Evolutionary conservation across 352 stramenopile genomes (phyloP), one percentile per base, ranked within the genome.

Genomic region (Proteromonas lacertae): DNA sequence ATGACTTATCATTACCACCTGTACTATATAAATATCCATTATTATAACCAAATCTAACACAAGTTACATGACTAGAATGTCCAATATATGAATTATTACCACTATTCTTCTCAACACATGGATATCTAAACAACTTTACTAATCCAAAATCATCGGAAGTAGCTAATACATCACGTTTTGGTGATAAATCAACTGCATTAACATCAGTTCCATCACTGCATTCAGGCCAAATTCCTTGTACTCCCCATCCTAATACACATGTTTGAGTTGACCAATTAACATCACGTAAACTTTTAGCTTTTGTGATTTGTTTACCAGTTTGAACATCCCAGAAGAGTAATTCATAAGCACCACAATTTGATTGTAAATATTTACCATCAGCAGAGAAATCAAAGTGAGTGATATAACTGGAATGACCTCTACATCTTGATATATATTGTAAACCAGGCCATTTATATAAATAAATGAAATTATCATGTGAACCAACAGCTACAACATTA

Each of bases 101-200:
- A 2, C 63, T 48, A 26, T 60, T 58, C 30, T 64, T 67, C 12
- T 50, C 43, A 3, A 68, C 36, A 22, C 55, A 65, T 1, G 72
- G 72, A 43, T 81, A 86, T 2, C 62, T 53, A 43, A 60, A 83
- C 4, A 87, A 48, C 23, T 75, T 77, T 9, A 88, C 62, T 10
- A 64, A 36, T 1, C 67, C 66, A 54, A 69, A 76, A 38, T 80
- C 68, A 41, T 84, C 68, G 2, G 55, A 63, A 0, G 66, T 69
- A 0, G 49, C 66, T 9, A 83, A 41, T n/a, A n/a, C n/a, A n/a
- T n/a, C n/a, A n/a, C n/a, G n/a, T 41, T 14, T 66, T 51, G 0
- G 58, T 58, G 13, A 69, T 45, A 62, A 12, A 60, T 35, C 5
- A 10, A 88, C 46, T 12, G 79, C 35, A 13, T 23, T 17, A 21